Percentiles rank a stretch among this genome's conserved stretches.
These are phyloP conservation scores for Lactarius evosmus DNA, from an alignment of 768 basidiomycete genomes.

Conservation along the genomic window DNA sequence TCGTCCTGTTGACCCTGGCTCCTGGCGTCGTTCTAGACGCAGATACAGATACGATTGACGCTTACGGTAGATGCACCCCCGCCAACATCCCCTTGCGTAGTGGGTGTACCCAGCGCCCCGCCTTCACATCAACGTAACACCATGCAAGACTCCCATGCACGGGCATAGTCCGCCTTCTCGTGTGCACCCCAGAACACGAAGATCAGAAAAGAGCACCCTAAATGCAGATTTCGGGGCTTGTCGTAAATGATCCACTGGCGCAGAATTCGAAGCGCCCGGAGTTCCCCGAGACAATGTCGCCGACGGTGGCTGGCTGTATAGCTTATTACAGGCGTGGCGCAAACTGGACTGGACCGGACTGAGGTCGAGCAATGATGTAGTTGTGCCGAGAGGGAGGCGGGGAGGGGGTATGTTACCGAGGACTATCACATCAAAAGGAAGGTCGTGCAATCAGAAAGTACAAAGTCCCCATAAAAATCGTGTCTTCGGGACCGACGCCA, in stretches of 20 bases:
- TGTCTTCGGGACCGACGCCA: constrained; percentile 3
- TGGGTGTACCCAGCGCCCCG: neutral
- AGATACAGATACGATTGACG: neutral
- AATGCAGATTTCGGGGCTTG: neutral
- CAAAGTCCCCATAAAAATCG: neutral
- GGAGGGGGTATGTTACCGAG: neutral
- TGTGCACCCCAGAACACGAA: constrained; percentile 4
- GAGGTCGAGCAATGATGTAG: too few relatives aligned
- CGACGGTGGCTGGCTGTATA: neutral
- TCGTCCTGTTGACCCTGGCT: neutral
- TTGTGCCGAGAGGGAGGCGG: neutral
- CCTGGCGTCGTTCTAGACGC: neutral
- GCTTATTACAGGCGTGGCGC: neutral
- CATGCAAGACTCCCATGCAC: neutral
- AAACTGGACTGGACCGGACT: neutral
- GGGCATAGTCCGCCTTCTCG: constrained; percentile 5
- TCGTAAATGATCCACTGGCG: neutral
- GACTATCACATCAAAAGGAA: neutral
- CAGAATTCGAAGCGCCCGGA: neutral
- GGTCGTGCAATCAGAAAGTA: neutral
- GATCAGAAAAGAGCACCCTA: neutral
- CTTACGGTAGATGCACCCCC: neutral
- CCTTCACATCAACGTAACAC: neutral
- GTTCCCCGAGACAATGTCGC: neutral
- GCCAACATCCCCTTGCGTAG: neutral